Percentiles rank a stretch among this genome's conserved stretches.
Conservation (phyloP, 208 protist species). For the Trypanosoma congolense region DNA sequence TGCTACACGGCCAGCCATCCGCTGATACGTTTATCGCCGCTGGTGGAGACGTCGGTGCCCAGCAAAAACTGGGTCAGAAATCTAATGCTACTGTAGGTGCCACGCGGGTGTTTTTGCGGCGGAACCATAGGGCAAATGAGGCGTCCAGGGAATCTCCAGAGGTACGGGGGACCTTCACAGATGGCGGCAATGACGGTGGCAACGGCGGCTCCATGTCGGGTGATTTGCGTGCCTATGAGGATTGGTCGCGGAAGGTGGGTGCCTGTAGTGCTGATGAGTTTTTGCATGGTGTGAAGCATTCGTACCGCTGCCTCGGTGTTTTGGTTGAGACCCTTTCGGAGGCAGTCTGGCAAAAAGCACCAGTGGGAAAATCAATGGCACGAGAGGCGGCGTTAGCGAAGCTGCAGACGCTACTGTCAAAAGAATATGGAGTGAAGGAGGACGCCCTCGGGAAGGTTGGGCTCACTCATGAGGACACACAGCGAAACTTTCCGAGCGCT, state of each 20-base stretch:
- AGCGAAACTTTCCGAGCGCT: neutral
- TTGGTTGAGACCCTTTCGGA: conserved; percentile 32
- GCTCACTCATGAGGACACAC: neutral
- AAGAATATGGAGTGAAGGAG: conserved; percentile 12
- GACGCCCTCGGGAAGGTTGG: neutral
- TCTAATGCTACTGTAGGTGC: too few species aligned
- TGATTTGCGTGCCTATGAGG: conserved; percentile 43
- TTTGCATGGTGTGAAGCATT: conserved; percentile 54
- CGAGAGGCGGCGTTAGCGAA: conserved; percentile 7
- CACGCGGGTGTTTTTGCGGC: too few species aligned
- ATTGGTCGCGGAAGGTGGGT: conserved; percentile 35
- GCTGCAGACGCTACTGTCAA: conserved; percentile 24
- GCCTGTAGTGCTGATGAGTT: conserved; percentile 60
- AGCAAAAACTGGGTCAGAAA: too few species aligned
- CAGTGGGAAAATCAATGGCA: conserved; percentile 6
- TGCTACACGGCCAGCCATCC: too few species aligned
- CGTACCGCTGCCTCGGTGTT: conserved; percentile 54
- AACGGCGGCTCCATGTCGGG: conserved; percentile 3
- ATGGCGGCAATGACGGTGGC: neutral
- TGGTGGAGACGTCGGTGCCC: too few species aligned
- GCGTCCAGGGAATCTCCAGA: too few species aligned
- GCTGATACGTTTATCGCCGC: too few species aligned
- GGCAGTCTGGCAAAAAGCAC: conserved; percentile 3
- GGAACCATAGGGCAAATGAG: too few species aligned
- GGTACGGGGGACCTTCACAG: conserved; percentile 2